Base-by-base conservation (phyloP, 139 green algal species). In the Nannochloris sp. region DNA sequence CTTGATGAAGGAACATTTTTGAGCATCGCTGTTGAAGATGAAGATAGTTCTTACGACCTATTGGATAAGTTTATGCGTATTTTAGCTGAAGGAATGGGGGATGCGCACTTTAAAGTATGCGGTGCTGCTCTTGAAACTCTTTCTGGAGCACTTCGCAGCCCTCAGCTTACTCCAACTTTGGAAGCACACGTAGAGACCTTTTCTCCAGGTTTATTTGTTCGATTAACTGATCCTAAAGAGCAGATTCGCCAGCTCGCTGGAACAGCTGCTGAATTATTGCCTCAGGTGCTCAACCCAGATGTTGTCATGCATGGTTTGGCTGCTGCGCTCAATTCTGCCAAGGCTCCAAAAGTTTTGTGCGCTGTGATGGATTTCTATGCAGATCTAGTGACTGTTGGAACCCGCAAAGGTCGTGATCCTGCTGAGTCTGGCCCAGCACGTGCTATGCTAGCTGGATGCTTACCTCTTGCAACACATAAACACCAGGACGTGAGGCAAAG, bases 181-280 rank as follows among this genome's bases (percentile, higher is more conserved):
- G 74, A 90, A 58, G 24, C 39, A 0, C 37, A 63, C 25, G 75
- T 91, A 29, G 84, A 91, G 45, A 61, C 70, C 8, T 53, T 90
- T 45, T 60, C 88, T 65, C 76, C 75, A 0, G 12, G 65, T 37
- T 71, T 90, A 53, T 82, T 89, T 30, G 39, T 69, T 6, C 64
- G 78, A 34, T 54, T 81, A 32, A 72, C 64, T 2, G 85, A 86
- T 53, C 29, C 55, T 25, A 89, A 89, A 68, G 84, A 87, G 53
- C 45, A 32, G 0, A 48, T 84, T 15, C 45, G 72, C 1, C 33
- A 58, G 6, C 36, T 64, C 34, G 76, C 68, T 14, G 55, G 45
- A 15, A 69, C 66, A 2, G 71, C 72, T 13, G 68, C 88, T 27
- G 45, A 61, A 23, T 62, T 54, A 2, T 33, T 48, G 35, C 73